Conservation (phyloP, 1,139 yeast genomes). For the Candida labiduridarum region DNA sequence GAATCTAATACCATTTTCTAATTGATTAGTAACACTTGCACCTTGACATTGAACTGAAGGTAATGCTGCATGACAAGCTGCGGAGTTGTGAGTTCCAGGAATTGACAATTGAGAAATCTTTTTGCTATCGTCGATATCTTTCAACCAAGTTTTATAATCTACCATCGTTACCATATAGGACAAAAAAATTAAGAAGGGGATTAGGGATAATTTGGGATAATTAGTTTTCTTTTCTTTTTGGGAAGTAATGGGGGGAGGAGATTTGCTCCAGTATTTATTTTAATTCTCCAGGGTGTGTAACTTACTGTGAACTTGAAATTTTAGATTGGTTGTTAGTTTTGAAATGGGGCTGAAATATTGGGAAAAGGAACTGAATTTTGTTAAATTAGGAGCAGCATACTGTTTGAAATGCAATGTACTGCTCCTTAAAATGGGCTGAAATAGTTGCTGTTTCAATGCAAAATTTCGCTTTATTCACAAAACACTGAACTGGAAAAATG, state of each 20-base stretch:
- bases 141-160: conserved; percentile 55
- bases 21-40: conserved; percentile 58
- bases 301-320: background rate
- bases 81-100: conserved; percentile 83
- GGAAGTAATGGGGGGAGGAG: background rate
- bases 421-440: background rate
- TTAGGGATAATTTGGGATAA: too few species aligned
- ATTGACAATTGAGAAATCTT: conserved; percentile 57
- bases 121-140: conserved; percentile 53
- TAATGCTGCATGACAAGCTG: conserved; percentile 72
- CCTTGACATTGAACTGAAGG: conserved; percentile 85
- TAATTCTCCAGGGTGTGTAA: background rate
- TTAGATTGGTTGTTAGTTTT: background rate
- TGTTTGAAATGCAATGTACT: background rate
- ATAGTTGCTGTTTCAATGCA: background rate
- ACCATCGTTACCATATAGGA: conserved; percentile 30
- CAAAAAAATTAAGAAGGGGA: background rate
- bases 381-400: background rate
- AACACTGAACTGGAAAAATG: background rate
- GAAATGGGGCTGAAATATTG: background rate
- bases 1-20: conserved; percentile 73
- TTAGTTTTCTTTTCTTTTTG: background rate
- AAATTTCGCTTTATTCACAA: background rate
- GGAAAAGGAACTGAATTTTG: background rate
- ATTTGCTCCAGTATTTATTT: background rate